These are phyloP conservation scores for Lecanosticta acicola DNA, from an alignment of 2,329 filamentous ascomycete genomes.

Conservation along the genomic window DNA sequence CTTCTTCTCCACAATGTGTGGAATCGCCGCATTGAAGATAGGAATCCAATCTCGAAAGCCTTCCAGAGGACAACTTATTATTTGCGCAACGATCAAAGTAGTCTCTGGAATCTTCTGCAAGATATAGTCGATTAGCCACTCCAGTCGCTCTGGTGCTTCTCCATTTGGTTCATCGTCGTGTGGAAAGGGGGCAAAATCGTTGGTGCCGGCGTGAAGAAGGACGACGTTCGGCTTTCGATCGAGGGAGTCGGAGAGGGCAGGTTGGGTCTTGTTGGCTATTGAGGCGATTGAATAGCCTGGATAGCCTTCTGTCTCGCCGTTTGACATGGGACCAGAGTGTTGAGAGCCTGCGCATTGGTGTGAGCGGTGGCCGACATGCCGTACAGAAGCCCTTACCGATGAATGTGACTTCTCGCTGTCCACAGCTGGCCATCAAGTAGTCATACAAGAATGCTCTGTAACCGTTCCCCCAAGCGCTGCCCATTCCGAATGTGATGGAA, in stretches of 20 bases:
- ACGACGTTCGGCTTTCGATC: not conserved
- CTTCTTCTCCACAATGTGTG: not conserved
- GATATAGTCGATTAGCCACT: not conserved
- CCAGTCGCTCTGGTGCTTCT: not conserved
- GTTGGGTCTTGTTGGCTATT: slow-evolving; percentile 5
- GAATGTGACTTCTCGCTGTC: not conserved
- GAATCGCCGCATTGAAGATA: not conserved
- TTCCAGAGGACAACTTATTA: not conserved
- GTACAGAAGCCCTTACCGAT: not conserved
- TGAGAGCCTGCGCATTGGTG: not conserved
- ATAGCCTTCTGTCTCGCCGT: slow-evolving; percentile 11
- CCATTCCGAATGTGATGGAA: not conserved
- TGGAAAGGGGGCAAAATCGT: not conserved
- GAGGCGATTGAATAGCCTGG: slow-evolving; percentile 5
- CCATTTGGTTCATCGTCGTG: not conserved
- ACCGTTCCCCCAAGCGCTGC: not conserved
- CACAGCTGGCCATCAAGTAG: not conserved
- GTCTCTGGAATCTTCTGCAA: not conserved
- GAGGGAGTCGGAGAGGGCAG: not conserved
- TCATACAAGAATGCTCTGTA: not conserved
- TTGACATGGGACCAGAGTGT: slow-evolving; percentile 3
- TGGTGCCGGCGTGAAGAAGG: not conserved
- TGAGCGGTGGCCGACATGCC: not conserved
- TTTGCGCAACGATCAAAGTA: not conserved
- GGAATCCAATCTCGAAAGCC: not conserved